A percentile compares a stretch with the other conserved stretches of the same genome.
phyloP scores from a whole-genome alignment of 2,329 filamentous ascomycete species.

The Ophiosphaerella korrae region DNA sequence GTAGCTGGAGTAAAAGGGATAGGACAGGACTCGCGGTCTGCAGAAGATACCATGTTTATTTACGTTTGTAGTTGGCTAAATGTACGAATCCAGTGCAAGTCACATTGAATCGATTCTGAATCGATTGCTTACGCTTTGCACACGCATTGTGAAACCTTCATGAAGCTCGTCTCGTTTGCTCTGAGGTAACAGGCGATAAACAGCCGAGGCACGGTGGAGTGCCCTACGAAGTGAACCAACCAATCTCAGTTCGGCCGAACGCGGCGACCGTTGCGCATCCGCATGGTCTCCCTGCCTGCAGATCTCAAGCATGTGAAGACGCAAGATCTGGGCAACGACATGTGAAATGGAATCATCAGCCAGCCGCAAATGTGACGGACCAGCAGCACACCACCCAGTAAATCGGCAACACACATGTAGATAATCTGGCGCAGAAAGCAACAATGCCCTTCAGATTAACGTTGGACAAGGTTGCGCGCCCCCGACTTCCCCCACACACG shows the following conservation, averaged over 20 bases:
- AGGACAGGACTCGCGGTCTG: neutral
- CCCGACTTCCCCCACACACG: neutral
- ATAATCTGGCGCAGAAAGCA: too few species aligned
- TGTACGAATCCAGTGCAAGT: too few species aligned
- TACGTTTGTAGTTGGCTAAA: too few species aligned
- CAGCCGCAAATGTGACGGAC: neutral
- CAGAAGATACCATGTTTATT: neutral
- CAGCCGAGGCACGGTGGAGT: neutral
- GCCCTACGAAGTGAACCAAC: neutral
- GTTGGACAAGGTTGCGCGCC: neutral
- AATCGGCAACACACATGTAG: too few species aligned
- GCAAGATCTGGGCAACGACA: neutral
- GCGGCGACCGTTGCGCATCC: neutral
- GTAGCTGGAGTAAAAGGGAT: neutral
- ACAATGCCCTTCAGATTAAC: too few species aligned
- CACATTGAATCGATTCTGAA: too few species aligned
- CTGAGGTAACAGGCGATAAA: too few species aligned
- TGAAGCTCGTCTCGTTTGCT: too few species aligned
- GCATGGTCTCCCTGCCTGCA: neutral
- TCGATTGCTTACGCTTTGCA: too few species aligned
- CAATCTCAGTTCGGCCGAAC: constrained; percentile 2
- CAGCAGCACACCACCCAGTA: neutral
- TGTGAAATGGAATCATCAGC: neutral
- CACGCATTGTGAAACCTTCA: too few species aligned
- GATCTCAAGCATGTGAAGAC: constrained; percentile 6